Evolutionary conservation across 2,329 filamentous ascomycete genomes (phyloP), one percentile per base, ranked within the genome.

Genomic region (Botrytis byssoidea): DNA sequence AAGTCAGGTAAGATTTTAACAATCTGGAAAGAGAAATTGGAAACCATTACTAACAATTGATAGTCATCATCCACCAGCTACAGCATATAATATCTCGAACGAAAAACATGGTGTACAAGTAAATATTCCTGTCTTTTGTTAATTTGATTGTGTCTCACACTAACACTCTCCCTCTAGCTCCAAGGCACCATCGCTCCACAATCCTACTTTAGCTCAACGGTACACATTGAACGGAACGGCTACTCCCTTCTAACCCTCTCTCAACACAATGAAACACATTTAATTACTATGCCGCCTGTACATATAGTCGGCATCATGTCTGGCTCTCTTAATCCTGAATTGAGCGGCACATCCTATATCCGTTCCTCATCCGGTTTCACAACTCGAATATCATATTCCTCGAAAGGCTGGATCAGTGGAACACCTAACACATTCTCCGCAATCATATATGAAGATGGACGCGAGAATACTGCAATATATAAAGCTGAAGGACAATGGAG

Each of bases 181-280:
- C 86, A 91, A 85, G 95, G 96, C 66, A 97, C 97, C 85, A 97
- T 98, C 79, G 95, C 93, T 8, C 95, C 98, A 81, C 98, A 97
- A 83, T 94, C 95, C 8, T 96, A 93, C 42, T 98, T 98, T 83
- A 93, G 92, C 75, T 92, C 92, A 78, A 97, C 95, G 55, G 97
- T 98, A 82, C 92, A 95, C 79, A 92, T 98, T 81, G 97, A 97
- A 86, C 93, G 97, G 83, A 91, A 96, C 78, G 95, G 95, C 65
- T 95, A 98, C 81, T 95, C 94, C 44, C 85, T 97, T 44, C 87
- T 97, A 75, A 93, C 93, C 69, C 84, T 98, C 75, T 91, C 92
- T 42, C 78, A 84, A 70, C 83, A 83, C 69, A 78, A 81, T 71
- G 82, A 85, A 75, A 90, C 89, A 77, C 96, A 97, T 85, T 87